Percentiles rank a stretch among this genome's conserved stretches.
Evolutionary conservation across 495 filamentous ascomycete genomes (phyloP).

Genomic region (Neurospora tetrasperma): DNA sequence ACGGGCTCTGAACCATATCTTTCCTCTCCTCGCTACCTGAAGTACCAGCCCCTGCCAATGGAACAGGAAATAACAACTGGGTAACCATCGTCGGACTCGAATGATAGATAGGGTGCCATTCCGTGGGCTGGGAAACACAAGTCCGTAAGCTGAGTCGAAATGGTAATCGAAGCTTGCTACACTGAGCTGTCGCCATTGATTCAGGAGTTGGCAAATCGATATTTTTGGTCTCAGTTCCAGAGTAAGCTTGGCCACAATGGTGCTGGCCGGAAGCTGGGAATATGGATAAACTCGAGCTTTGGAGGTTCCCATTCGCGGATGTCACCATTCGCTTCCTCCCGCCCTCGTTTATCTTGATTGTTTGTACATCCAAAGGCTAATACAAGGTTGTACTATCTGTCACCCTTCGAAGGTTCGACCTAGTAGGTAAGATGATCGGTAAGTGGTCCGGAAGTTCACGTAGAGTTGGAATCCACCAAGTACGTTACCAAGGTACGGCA

Average conservation of each 20-base stretch:
- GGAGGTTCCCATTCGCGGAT: background rate
- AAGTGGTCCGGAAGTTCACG: background rate
- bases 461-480: background rate
- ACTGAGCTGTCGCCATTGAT: background rate
- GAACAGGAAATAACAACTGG: background rate
- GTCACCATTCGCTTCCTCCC: background rate
- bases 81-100: background rate
- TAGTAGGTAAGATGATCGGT: background rate
- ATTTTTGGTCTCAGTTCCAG: background rate
- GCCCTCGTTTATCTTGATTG: background rate
- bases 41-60: background rate
- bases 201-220: background rate
- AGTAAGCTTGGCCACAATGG: background rate
- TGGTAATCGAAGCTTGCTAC: background rate
- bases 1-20: background rate
- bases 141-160: background rate
- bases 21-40: background rate
- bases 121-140: background rate
- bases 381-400: background rate
- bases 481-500: background rate
- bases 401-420: background rate
- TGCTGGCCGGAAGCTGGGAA: background rate
- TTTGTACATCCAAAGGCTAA: background rate
- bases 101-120: background rate
- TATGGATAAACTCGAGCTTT: background rate